Percentiles rank a stretch among this genome's conserved stretches.
phyloP scores from a whole-genome alignment of 2,329 filamentous ascomycete genomes.

The Pseudogymnoascus sp. region DNA sequence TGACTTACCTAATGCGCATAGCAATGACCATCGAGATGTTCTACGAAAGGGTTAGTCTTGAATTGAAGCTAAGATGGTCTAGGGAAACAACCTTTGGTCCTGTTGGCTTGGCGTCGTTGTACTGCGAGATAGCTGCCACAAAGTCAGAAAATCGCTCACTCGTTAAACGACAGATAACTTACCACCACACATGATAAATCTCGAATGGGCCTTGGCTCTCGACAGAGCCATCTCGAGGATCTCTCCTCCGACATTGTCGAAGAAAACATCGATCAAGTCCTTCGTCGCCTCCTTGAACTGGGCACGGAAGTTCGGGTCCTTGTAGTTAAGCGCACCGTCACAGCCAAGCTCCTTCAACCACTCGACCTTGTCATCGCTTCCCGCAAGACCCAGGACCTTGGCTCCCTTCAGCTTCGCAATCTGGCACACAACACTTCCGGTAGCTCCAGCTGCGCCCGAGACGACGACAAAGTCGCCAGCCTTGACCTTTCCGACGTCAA shows the following conservation, averaged over 20 bases:
- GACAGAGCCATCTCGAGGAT: slow-evolving; percentile 59
- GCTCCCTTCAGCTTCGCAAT: slow-evolving; percentile 67
- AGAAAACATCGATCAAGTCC: slow-evolving; percentile 61
- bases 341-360: slow-evolving; percentile 62
- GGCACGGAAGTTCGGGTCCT: slow-evolving; percentile 51
- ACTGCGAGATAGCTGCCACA: slow-evolving; percentile 51
- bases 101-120: slow-evolving; percentile 50
- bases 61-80: background rate
- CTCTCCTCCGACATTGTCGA: slow-evolving; percentile 65
- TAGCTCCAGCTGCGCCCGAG: slow-evolving; percentile 70
- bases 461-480: slow-evolving; percentile 69
- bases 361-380: slow-evolving; percentile 58
- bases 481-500: slow-evolving; percentile 60
- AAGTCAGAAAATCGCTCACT: background rate
- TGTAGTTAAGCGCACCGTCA: slow-evolving; percentile 64
- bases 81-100: slow-evolving; percentile 42
- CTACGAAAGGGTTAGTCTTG: slow-evolving; percentile 21
- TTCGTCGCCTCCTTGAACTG: slow-evolving; percentile 55
- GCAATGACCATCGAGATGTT: slow-evolving; percentile 46
- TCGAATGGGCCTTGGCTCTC: slow-evolving; percentile 53
- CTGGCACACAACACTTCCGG: slow-evolving; percentile 68
- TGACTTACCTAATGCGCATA: slow-evolving; percentile 43
- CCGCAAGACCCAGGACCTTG: slow-evolving; percentile 57
- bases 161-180: background rate
- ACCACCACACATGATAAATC: slow-evolving; percentile 63